These are phyloP conservation scores for Canariomyces notabilis DNA, from an alignment of 2,329 filamentous ascomycete species.

Conservation along the genomic window DNA sequence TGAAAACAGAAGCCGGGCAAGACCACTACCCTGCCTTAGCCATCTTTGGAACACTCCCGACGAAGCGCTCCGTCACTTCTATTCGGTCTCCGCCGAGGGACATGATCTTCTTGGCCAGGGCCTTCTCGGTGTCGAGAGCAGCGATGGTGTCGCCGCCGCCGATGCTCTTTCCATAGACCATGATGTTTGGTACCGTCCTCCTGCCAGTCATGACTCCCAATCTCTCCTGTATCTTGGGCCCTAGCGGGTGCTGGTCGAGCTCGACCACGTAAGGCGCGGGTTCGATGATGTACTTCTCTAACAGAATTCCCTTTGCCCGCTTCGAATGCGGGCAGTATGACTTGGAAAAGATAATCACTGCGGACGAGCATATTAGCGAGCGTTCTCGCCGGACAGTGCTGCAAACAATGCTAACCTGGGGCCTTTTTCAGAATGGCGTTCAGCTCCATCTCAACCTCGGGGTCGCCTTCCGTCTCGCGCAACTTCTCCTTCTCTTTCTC, in stretches of 20 bases:
- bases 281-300: conserved; percentile 77
- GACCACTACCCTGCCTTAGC: conserved; percentile 9
- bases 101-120: conserved; percentile 66
- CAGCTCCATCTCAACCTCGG: conserved; percentile 65
- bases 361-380: conserved; percentile 1
- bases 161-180: conserved; percentile 82
- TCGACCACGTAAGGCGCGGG: conserved; percentile 86
- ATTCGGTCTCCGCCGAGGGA: conserved; percentile 66
- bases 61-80: conserved; percentile 44
- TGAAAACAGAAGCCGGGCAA: neutral
- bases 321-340: conserved; percentile 84
- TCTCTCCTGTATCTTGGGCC: conserved; percentile 64
- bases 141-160: conserved; percentile 85
- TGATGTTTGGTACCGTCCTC: conserved; percentile 83
- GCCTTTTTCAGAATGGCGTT: conserved; percentile 76
- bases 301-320: conserved; percentile 77
- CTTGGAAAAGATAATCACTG: conserved; percentile 95
- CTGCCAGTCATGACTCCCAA: conserved; percentile 71
- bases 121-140: conserved; percentile 61
- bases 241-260: conserved; percentile 76
- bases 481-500: conserved; percentile 30
- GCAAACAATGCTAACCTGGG: conserved; percentile 56
- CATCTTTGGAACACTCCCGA: conserved; percentile 12
- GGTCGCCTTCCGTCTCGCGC: conserved; percentile 52
- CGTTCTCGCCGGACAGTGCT: neutral